phyloP scores from a whole-genome alignment of 768 basidiomycete genomes.

The Paxillus rubicundulus region DNA sequence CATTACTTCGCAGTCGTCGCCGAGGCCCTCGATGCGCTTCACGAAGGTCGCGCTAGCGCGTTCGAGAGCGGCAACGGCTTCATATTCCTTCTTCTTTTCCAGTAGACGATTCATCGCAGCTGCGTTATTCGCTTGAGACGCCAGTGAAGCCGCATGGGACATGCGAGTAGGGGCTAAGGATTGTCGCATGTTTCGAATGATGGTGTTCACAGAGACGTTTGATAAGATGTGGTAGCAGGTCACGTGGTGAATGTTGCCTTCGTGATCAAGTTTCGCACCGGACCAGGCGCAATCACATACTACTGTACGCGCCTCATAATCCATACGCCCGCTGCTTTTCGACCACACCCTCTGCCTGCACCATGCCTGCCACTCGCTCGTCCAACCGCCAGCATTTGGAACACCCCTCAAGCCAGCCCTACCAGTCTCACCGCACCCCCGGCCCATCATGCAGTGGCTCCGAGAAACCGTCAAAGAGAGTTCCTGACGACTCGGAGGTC shows the following conservation, averaged over 20 bases:
- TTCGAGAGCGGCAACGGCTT: conserved; percentile 72
- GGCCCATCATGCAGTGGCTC: conserved; percentile 4
- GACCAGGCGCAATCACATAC: background rate
- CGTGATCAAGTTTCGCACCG: no score
- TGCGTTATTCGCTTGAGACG: conserved; percentile 40
- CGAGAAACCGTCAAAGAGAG: conserved; percentile 13
- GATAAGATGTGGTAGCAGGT: background rate
- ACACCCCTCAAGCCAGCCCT: conserved; percentile 1
- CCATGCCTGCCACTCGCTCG: conserved; percentile 31
- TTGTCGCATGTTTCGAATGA: conserved; percentile 44
- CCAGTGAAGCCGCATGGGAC: conserved; percentile 43
- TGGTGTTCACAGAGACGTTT: background rate
- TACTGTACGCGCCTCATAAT: background rate
- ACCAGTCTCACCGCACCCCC: conserved; percentile 5
- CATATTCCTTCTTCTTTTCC: conserved; percentile 82
- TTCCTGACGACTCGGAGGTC: conserved; percentile 21
- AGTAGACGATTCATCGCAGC: conserved; percentile 54
- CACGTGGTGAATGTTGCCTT: background rate
- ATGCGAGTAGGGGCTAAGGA: conserved; percentile 51
- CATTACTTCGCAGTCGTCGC: conserved; percentile 74
- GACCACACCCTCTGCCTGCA: background rate
- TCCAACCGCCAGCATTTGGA: conserved; percentile 18
- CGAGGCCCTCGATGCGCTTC: conserved; percentile 64
- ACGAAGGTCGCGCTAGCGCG: conserved; percentile 60
- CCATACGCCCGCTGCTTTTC: background rate